phyloP scores from a whole-genome alignment of 176 grass and related monocot species.

The Cenchrus americanus region DNA sequence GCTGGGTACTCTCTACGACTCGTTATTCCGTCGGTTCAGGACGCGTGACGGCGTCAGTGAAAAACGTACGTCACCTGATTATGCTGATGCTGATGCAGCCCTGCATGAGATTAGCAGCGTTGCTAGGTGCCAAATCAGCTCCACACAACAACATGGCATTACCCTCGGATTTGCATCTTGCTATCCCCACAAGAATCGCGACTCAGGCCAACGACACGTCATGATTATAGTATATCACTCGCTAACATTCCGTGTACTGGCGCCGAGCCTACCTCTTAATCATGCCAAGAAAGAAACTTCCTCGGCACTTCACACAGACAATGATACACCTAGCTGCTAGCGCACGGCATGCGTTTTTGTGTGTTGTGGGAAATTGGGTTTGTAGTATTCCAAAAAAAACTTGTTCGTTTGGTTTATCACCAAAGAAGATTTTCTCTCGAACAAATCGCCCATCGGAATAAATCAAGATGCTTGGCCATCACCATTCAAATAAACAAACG shows the following conservation, averaged over 20 bases:
- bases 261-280: conserved; percentile 10
- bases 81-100: not conserved
- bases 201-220: conserved; percentile 4
- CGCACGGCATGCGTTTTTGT: too few relatives aligned
- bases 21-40: conserved; percentile 3
- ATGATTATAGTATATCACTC: not conserved
- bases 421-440: too few relatives aligned
- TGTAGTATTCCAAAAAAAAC: not conserved
- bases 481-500: too few relatives aligned
- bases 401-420: too few relatives aligned
- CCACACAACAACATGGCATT: not conserved
- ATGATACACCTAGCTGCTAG: not conserved
- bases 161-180: not conserved
- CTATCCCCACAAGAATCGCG: not conserved
- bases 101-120: conserved; percentile 3
- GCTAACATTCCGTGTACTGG: not conserved
- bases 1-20: not conserved
- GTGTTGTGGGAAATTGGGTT: not conserved
- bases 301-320: not conserved
- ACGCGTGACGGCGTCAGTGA: not conserved
- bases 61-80: conserved; percentile 29
- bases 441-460: too few relatives aligned
- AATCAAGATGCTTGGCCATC: too few relatives aligned
- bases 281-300: conserved; percentile 49
- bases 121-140: conserved; percentile 27